phyloP scores from a whole-genome alignment of 306 rosid genomes.

The Morella rubra region DNA sequence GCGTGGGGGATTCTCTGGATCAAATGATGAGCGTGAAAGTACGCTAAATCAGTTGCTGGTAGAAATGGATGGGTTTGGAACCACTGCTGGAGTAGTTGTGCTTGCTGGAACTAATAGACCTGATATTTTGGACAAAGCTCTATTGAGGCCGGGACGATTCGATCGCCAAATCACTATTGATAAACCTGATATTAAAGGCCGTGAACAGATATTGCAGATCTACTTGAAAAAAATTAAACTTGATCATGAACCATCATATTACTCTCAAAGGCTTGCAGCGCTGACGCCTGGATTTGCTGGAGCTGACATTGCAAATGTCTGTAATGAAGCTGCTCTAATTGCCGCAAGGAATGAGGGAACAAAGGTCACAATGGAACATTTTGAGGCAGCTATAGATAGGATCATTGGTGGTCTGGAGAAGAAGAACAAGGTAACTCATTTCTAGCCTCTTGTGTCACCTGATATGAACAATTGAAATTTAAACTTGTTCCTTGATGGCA shows the following conservation, averaged over 20 bases:
- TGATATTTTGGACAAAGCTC: slow-evolving; percentile 92
- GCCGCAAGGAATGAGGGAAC: slow-evolving; percentile 77
- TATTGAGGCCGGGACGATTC: slow-evolving; percentile 91
- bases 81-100: slow-evolving; percentile 93
- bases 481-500: not conserved
- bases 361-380: slow-evolving; percentile 70
- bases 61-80: slow-evolving; percentile 98
- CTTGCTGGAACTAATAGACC: slow-evolving; percentile 99
- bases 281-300: slow-evolving; percentile 99
- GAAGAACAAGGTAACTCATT: slow-evolving; percentile 72
- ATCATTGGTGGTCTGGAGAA: slow-evolving; percentile 97
- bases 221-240: slow-evolving; percentile 86
- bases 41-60: slow-evolving; percentile 94
- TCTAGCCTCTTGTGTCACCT: not conserved
- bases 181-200: slow-evolving; percentile 86
- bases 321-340: slow-evolving; percentile 95
- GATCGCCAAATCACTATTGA: slow-evolving; percentile 84
- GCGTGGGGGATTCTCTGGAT: slow-evolving; percentile 83
- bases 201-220: slow-evolving; percentile 84
- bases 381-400: slow-evolving; percentile 90
- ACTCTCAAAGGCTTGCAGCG: slow-evolving; percentile 92
- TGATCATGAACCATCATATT: slow-evolving; percentile 77
- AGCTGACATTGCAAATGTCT: slow-evolving; percentile 98
- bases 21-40: slow-evolving; percentile 96
- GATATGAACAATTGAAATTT: not conserved